Base-by-base conservation (phyloP, 2,329 filamentous ascomycete species). In the Endothia cerciana region DNA sequence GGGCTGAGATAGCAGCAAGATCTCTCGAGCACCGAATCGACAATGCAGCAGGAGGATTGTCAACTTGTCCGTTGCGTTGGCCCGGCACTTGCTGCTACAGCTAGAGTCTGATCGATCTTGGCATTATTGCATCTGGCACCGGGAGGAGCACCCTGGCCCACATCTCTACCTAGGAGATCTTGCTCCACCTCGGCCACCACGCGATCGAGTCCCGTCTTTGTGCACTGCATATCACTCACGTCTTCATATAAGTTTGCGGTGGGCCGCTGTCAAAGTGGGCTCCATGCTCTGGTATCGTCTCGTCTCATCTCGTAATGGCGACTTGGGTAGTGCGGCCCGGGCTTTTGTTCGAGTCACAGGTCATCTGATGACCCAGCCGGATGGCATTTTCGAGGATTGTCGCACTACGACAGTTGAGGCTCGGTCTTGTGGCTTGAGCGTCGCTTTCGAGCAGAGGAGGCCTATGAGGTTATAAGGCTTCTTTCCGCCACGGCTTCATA, bases 71-170 rank as follows among this genome's bases (percentile, higher is more conserved):
- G 28, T 22, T 1, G 17, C 47, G 17, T 51, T 51, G 47, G 45
- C 47, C 25, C 22, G 22, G 47, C 47, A 51, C 25, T 28, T 51
- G 25, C 47, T 51, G 47, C 47, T 51, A 51, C 47, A 51, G 4
- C 47, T 51, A 22, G 15, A 51, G 47, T 51, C 22, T 51, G 47
- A 51, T 28, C 15, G 47, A 13, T 51, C 47, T 51, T 30, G 47
- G 47, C 47, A 8, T 28, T 13, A 15, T 22, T 28, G 30, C 28
- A 55, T 36, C 51, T 55, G 30, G 51, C 51, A 55, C 51, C 51
- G 30, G 51, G 51, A 55, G 17, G 51, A 55, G 30, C 28, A 13
- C 51, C 51, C 51, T 36, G 51, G 51, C 51, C 51, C 51, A 36
- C 51, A 30, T 55, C 19, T 49, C 5, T 19, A 13, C n/a, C 28